Conservation (phyloP, 768 basidiomycete genomes). For the Suillus clintonianus region DNA sequence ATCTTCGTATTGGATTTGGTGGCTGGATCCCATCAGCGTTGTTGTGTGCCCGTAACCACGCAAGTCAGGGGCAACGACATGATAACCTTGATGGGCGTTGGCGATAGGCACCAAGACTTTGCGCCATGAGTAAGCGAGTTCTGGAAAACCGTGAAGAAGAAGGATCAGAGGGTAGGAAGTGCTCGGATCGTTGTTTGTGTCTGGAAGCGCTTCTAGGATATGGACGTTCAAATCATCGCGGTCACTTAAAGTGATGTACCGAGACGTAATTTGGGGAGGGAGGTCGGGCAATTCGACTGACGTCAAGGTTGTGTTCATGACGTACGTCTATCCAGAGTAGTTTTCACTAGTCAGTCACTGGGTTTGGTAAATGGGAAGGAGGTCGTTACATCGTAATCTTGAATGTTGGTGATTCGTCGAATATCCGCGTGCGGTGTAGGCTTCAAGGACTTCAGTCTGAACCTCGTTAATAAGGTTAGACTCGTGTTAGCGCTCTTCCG, state of each 20-base stretch:
- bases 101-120: conserved; percentile 55
- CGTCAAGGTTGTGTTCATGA: background rate
- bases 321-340: background rate
- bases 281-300: conserved; percentile 12
- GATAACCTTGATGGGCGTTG: conserved; percentile 44
- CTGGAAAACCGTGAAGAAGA: conserved; percentile 68
- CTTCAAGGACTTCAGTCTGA: background rate
- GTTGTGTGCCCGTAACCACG: conserved; percentile 54
- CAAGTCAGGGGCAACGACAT: conserved; percentile 64
- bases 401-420: background rate
- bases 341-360: background rate
- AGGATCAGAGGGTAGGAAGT: conserved; percentile 47
- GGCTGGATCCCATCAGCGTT: conserved; percentile 11
- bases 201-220: conserved; percentile 48
- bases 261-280: conserved; percentile 38
- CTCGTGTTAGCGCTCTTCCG: background rate
- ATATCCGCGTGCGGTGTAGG: background rate
- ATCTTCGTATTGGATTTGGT: conserved; percentile 43
- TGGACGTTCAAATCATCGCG: conserved; percentile 45
- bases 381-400: background rate
- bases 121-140: conserved; percentile 67
- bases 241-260: conserved; percentile 45
- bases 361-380: background rate
- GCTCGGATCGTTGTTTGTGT: conserved; percentile 11
- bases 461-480: background rate